Evolutionary conservation across 345 rosid genomes (phyloP).

Genomic region (Draba incana): DNA sequence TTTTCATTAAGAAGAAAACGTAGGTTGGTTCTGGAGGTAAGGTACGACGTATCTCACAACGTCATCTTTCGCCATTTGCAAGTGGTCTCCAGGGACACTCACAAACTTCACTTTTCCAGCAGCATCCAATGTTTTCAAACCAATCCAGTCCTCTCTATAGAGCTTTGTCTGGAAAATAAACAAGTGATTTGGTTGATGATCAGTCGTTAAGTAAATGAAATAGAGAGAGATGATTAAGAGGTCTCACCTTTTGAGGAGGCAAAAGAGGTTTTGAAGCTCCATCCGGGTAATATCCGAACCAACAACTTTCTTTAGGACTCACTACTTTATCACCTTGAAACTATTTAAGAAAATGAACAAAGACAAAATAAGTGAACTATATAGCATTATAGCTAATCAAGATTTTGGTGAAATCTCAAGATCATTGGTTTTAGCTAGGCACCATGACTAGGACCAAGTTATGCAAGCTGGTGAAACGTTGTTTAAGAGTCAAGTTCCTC

Average conservation of each 20-base stretch:
- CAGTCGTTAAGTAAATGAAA: not conserved
- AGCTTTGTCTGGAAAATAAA: slow-evolving; percentile 63
- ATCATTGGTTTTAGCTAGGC: not conserved
- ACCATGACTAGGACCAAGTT: slow-evolving; percentile 93
- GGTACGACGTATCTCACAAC: slow-evolving; percentile 66
- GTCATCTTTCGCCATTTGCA: slow-evolving; percentile 58
- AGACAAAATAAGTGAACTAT: not conserved
- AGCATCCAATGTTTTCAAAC: slow-evolving; percentile 63
- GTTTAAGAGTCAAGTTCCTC: slow-evolving; percentile 66
- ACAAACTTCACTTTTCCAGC: slow-evolving; percentile 74
- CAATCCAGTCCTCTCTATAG: slow-evolving; percentile 90
- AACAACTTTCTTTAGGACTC: slow-evolving; percentile 83
- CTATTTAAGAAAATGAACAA: slow-evolving; percentile 46
- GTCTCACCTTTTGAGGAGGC: slow-evolving; percentile 58
- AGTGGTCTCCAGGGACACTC: slow-evolving; percentile 74
- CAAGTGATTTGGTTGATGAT: slow-evolving; percentile 5
- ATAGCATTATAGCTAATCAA: not conserved
- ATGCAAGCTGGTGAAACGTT: slow-evolving; percentile 70
- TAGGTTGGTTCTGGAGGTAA: slow-evolving; percentile 43
- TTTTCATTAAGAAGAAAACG: not conserved
- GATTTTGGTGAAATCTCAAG: not conserved
- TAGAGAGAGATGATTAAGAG: not conserved
- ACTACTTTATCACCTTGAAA: slow-evolving; percentile 65
- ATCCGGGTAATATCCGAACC: slow-evolving; percentile 89
- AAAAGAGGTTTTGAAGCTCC: slow-evolving; percentile 68